Base-by-base conservation (phyloP, 177 flowering plant species). In the Vitis hybrid region DNA sequence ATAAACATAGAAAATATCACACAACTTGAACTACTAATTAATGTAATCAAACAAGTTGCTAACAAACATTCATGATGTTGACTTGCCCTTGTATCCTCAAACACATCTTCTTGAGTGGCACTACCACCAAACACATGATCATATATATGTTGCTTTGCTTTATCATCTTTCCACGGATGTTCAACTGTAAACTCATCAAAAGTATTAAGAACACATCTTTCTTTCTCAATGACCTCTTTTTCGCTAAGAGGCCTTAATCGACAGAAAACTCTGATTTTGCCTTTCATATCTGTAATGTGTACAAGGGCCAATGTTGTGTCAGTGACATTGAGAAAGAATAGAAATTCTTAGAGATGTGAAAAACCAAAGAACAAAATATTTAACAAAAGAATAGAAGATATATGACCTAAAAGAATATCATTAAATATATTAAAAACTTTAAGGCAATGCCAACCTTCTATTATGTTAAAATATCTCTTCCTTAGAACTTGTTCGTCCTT, bases 131-230 rank as follows among this genome's bases (percentile, higher is more conserved):
- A 96, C 20, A 96, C 95, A 59, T 74, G 90, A 80, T 96, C 99
- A 80, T 96, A 96, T 20, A 84, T 71, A 55, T 93, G 94, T 68
- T 91, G 98, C 67, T 90, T 96, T 50, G 69, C 56, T 71, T 83
- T 90, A 58, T 88, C 99, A 80, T 93, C 99, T 74, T 85, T 96
- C 97, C 99, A 92, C 48, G 78, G 78, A 88, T 93, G 97, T 71
- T 93, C 85, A 67, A 80, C 77, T 1, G 85, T 82, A 67, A 82
- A 82, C 75, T 89, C 97, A 74, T 94, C 95, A 45, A 73, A 13
- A 68, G 79, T 74, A 31, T 74, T 65, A 58, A 90, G 69, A 51
- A 84, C 78, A 69, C 64, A 68, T 71, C 76, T 89, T 68, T 96
- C 93, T 61, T 82, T 87, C 29, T 86, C 93, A 66, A 68, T 69